Conservation (phyloP, 306 rosid species). For the Morella rubra region DNA sequence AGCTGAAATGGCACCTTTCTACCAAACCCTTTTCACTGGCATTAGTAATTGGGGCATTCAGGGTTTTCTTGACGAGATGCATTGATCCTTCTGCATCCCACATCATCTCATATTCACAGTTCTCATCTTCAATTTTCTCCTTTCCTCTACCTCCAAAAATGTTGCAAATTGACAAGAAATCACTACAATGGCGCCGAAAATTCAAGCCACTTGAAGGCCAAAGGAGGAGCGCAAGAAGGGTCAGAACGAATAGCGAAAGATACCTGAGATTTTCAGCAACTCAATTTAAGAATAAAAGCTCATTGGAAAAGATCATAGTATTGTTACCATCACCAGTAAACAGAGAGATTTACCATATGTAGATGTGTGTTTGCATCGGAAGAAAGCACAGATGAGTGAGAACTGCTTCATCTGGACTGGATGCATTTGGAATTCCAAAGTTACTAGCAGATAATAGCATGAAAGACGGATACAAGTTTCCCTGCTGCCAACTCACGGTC, state of each 20-base stretch:
- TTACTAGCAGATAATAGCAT: conserved; percentile 69
- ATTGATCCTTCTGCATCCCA: conserved; percentile 86
- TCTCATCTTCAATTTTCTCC: conserved; percentile 72
- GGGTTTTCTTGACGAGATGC: conserved; percentile 79
- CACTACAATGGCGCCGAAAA: conserved; percentile 46
- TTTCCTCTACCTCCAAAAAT: conserved; percentile 43
- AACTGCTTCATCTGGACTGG: conserved; percentile 50
- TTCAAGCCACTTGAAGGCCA: conserved; percentile 66
- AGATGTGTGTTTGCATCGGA: conserved; percentile 66
- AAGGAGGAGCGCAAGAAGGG: conserved; percentile 61
- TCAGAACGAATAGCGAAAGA: conserved; percentile 47
- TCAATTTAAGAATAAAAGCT: conserved; percentile 1
- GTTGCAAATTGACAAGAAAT: conserved; percentile 38
- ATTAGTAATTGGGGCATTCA: conserved; percentile 33
- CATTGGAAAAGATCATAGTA: conserved; percentile 2
- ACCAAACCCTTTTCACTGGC: conserved; percentile 42
- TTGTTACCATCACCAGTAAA: conserved; percentile 19
- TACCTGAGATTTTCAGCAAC: conserved; percentile 54
- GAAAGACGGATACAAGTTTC: conserved; percentile 81
- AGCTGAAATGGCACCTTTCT: conserved; percentile 56
- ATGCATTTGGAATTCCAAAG: conserved; percentile 43
- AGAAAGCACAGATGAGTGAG: conserved; percentile 65
- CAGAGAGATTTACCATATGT: conserved; percentile 53
- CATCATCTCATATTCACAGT: conserved; percentile 74
- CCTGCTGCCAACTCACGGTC: conserved; percentile 90